Percentiles rank a stretch among this genome's conserved stretches.
phyloP scores from a whole-genome alignment of 257 asterid species.

The Rehmannia glutinosa region DNA sequence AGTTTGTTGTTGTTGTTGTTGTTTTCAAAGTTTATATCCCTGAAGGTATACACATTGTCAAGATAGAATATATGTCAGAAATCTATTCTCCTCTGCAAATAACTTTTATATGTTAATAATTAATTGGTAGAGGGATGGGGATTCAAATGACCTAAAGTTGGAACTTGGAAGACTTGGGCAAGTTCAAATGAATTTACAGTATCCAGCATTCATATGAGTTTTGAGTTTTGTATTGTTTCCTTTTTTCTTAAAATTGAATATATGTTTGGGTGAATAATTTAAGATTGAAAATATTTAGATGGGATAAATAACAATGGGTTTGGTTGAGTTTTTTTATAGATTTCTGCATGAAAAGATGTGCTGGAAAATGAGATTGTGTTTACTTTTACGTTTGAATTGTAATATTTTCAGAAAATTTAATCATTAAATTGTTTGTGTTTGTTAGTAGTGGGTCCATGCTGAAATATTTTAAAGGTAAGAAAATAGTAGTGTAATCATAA shows the following conservation, averaged over 20 bases:
- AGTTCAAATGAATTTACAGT: not conserved
- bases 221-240: not conserved
- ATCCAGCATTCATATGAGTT: not conserved
- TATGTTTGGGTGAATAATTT: too few species aligned
- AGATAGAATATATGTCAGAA: not conserved
- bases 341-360: not conserved
- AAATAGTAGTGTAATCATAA: not conserved
- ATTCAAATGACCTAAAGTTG: not conserved
- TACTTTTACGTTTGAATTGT: not conserved
- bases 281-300: not conserved
- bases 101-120: not conserved
- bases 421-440: not conserved
- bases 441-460: not conserved
- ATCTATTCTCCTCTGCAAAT: not conserved
- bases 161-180: not conserved
- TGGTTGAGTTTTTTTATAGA: not conserved
- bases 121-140: not conserved
- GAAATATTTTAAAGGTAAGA: not conserved
- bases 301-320: not conserved
- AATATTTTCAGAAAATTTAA: not conserved
- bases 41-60: not conserved
- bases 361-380: not conserved
- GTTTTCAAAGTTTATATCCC: too few species aligned
- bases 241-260: not conserved
- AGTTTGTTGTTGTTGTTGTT: too few species aligned